Evolutionary conservation across 768 basidiomycete species (phyloP), one percentile per base, ranked within the genome.

Genomic region (Boletus insuetus): DNA sequence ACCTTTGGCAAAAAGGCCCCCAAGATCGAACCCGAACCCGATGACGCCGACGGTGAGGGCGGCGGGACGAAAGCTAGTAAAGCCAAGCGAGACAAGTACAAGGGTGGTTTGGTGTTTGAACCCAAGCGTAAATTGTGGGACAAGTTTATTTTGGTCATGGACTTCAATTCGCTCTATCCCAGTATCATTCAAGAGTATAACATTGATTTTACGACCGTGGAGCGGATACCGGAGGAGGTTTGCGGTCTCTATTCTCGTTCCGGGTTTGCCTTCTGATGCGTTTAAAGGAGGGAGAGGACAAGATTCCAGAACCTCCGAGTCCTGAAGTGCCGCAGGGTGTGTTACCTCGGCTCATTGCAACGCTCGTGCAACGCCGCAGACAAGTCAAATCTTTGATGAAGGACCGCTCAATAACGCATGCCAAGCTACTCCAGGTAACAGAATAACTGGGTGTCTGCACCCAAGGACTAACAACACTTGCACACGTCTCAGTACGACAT

Each of bases 171-270:
- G 57, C 79, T 99, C 53, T 99, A 99, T 69, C 97, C 97, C 7
- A 94, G 91, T 70, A 99, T 99, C 77, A 99, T 99, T 46, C 97
- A 98, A 67, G 97, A 99, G 77, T 99, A 91, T 69, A 98, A 99
- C 69, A 98, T 99, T 62, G 97, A 98, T 73, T 98, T 98, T 65
- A 98, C 97, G 11, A 99, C 97, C 0, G 87, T 98, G 19, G 89
- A 92, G 43, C 81, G 82, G 51, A 76, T 80, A 9, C 84, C 84
- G 24, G 76, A 79, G 54, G 83, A 83, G 65, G 89, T 74, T 55
- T 52, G 77, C 71, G 17, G 2, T 45, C 9, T 43, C 19, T 51
- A 5, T 29, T 38, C 31, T 14, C 34, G 3, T 44, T 17, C 39
- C 7, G 38, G 17, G 53, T 34, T 19, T 10, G 9, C 19, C 1